Evolutionary conservation across 768 basidiomycete species (phyloP).

Genomic region (Suillus discolor): DNA sequence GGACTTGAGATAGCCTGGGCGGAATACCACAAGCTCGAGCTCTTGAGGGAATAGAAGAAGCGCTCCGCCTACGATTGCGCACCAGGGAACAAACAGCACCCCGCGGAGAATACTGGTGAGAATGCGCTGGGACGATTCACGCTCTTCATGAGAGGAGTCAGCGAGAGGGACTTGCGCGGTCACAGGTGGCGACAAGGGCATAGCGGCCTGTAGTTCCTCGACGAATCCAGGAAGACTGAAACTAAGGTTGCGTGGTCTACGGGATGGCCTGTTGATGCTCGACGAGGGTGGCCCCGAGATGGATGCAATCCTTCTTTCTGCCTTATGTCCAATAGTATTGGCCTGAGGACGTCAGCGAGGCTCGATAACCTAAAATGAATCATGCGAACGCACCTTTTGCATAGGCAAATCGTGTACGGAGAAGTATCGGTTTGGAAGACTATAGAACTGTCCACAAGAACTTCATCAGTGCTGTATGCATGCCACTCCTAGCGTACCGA

Average conservation of each 20-base stretch:
- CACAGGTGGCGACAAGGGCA: constrained; percentile 1
- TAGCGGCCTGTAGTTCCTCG: neutral
- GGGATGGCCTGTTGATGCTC: constrained; percentile 9
- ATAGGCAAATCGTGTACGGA: constrained; percentile 27
- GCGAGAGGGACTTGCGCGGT: neutral
- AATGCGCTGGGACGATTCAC: neutral
- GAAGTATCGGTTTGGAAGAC: constrained; percentile 31
- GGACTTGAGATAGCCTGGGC: constrained; percentile 30
- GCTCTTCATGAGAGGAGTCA: neutral
- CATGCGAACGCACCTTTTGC: constrained; percentile 16
- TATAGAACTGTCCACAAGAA: constrained; percentile 25
- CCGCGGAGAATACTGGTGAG: constrained; percentile 15
- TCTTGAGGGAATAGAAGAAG: constrained; percentile 32
- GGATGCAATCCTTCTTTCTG: constrained; percentile 20
- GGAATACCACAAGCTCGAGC: constrained; percentile 31
- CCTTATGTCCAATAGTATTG: constrained; percentile 20
- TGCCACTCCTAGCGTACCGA: constrained; percentile 15
- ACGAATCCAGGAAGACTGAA: constrained; percentile 21
- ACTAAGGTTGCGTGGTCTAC: constrained; percentile 14
- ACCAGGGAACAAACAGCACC: constrained; percentile 39
- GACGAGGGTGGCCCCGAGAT: constrained; percentile 23
- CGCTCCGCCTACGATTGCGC: constrained; percentile 34
- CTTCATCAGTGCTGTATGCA: neutral
- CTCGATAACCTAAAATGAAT: neutral
- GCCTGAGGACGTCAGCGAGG: neutral